Evolutionary conservation across 129 eudicot species (phyloP), one percentile per base, ranked within the genome.

Genomic region (Centella asiatica): DNA sequence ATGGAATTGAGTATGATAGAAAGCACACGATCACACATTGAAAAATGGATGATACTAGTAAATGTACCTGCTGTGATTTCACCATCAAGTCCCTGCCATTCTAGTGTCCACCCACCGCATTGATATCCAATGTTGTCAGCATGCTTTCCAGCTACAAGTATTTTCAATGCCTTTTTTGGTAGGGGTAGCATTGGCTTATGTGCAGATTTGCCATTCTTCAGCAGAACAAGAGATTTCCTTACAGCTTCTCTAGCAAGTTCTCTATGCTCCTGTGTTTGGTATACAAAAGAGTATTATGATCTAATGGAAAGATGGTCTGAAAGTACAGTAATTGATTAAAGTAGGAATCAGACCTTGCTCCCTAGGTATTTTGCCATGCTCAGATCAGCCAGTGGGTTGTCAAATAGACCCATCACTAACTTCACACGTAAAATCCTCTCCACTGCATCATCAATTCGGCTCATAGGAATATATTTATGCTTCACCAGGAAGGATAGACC

Each of bases 101-200:
- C 60, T 19, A 89, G 73, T 1, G 97, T 89, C 97, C 97, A 89
- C 34, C 96, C 96, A 13, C 96, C 96, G 66, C 94, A 88, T 45
- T 88, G 96, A 60, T 88, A 61, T 31, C 96, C 96, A 28, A 88
- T 70, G 48, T 85, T 77, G 80, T 88, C 65, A 4, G 96, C 94
- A 40, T 88, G 89, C 11, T 73, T 72, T 6, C 97, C 95, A 2
- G 90, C 88, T 27, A 89, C 95, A 13, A 89, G 83, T 67, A 89
- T 73, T 81, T 80, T 85, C 3, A 67, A 31, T 58, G 90, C 76
- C 65, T 77, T 78, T 67, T 74, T 82, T 44, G 90, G 83, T 60
- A 89, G 90, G 1, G 97, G 97, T 19, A 85, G 66, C 78, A 89
- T 49, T 42, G 90, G 82, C 20, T 57, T 37, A 36, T 78, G 67